Base-by-base conservation (phyloP, 139 green algal species). In the Desmodesmus armatus region DNA sequence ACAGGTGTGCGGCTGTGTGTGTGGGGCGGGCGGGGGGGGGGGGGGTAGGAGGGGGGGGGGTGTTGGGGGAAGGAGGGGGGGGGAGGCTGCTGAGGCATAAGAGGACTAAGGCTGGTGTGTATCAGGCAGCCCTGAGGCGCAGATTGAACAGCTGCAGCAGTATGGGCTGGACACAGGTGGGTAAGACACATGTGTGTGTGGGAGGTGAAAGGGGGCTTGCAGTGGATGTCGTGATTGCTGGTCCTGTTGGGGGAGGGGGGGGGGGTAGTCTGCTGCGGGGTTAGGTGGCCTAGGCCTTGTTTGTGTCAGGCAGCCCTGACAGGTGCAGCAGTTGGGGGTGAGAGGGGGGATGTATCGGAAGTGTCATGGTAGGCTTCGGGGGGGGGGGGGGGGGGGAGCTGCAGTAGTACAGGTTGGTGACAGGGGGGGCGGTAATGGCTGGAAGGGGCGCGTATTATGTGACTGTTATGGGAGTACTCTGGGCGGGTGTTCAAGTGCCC, bases 121-220 rank as follows among this genome's bases (percentile, higher is more conserved):
- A n/a, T n/a, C n/a, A n/a, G 92, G 91, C 62, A 93, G 87, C 41
- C 94, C 94, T 37, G 92, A 92, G 78, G 81, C 88, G 23, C 93
- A 95, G 82, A 89, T 95, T 13, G 83, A 76, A 49, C 82, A 89
- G 75, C 87, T 96, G 60, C 85, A 47, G 4, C 33, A 40, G 39
- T 44, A 35, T 7, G 40, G 71, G 23, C 40, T 75, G 60, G 78
- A 72, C 27, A 82, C 75, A 51, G 75, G 75, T 82, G 55, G 17
- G 60, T 0, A 21, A 13, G n/a, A n/a, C 2, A 2, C 1, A n/a
- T 21, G 60, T n/a, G 60, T n/a, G n/a, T 39, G 60, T n/a, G 17
- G 13, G 7, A 5, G 53, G 6, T 17, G 60, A 6, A 29, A 2
- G n/a, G 60, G 60, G n/a, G 60, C n/a, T n/a, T n/a, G 60, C n/a